phyloP scores from a whole-genome alignment of 768 basidiomycete genomes.

The Amylocystis lapponica region DNA sequence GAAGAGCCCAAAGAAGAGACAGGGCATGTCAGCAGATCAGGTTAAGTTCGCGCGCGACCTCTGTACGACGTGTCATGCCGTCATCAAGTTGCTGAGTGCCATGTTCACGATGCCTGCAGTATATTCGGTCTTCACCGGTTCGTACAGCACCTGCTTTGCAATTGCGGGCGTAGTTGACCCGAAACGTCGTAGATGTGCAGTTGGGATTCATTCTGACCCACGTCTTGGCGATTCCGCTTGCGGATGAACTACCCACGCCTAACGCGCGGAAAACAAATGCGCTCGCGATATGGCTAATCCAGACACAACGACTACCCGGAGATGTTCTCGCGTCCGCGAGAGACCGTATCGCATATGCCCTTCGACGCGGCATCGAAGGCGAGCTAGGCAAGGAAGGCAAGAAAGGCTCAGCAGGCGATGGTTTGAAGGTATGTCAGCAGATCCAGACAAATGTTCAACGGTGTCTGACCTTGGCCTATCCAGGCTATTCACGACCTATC shows the following conservation, averaged over 20 bases:
- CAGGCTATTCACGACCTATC: slow-evolving; percentile 73
- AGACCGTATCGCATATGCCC: slow-evolving; percentile 62
- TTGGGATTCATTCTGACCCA: slow-evolving; percentile 54
- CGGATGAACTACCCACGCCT: slow-evolving; percentile 65
- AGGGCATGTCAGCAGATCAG: slow-evolving; percentile 73
- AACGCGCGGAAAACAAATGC: slow-evolving; percentile 86
- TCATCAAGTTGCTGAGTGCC: slow-evolving; percentile 57
- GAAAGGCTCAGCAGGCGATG: slow-evolving; percentile 76
- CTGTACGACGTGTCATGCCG: slow-evolving; percentile 66
- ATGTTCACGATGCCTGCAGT: slow-evolving; percentile 57
- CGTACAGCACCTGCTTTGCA: slow-evolving; percentile 7
- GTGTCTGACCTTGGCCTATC: slow-evolving; percentile 6
- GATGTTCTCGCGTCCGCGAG: slow-evolving; percentile 55
- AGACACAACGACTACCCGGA: slow-evolving; percentile 62
- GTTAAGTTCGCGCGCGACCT: slow-evolving; percentile 77
- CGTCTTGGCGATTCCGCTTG: slow-evolving; percentile 67
- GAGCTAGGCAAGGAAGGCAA: slow-evolving; percentile 87
- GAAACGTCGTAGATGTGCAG: slow-evolving; percentile 47
- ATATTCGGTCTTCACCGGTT: slow-evolving; percentile 58
- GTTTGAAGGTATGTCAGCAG: slow-evolving; percentile 67
- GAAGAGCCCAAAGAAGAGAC: slow-evolving; percentile 61
- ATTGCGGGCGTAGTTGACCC: slow-evolving; percentile 8
- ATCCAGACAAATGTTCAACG: no score
- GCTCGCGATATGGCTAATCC: slow-evolving; percentile 68
- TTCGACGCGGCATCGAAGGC: slow-evolving; percentile 74